Percentiles rank a stretch among this genome's conserved stretches.
phyloP scores from a whole-genome alignment of 2,329 filamentous ascomycete genomes.

The Nemania sp. region DNA sequence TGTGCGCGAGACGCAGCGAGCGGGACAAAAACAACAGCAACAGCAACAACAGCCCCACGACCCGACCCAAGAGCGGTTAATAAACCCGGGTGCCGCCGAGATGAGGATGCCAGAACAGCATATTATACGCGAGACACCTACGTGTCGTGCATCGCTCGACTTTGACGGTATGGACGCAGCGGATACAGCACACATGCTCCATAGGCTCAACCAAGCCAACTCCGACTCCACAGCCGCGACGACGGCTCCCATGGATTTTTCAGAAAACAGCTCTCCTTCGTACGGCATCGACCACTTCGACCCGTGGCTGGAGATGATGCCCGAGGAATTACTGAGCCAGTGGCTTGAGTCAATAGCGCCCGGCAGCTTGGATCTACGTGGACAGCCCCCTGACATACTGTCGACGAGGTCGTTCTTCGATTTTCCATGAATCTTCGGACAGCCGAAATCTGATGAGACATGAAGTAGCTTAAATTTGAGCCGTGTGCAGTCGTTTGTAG shows the following conservation, averaged over 20 bases:
- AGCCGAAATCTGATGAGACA: too few relatives aligned
- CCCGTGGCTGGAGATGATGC: slow-evolving; percentile 20
- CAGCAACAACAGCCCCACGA: slow-evolving; percentile 1
- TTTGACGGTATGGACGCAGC: background rate
- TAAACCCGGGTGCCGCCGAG: background rate
- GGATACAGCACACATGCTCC: background rate
- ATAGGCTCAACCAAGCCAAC: background rate
- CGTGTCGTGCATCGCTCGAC: background rate
- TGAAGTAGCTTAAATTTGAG: too few relatives aligned
- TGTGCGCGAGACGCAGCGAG: slow-evolving; percentile 19
- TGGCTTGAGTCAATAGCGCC: slow-evolving; percentile 15
- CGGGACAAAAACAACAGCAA: background rate
- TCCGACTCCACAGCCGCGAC: background rate
- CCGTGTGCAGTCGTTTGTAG: too few relatives aligned
- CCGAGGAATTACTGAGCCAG: slow-evolving; percentile 15
- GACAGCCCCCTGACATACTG: background rate
- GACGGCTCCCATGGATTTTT: background rate
- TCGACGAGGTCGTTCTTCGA: slow-evolving; percentile 7
- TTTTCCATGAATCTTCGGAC: too few relatives aligned
- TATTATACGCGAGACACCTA: slow-evolving; percentile 1
- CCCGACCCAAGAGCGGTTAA: background rate
- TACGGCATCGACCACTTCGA: slow-evolving; percentile 14
- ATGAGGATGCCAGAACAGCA: slow-evolving; percentile 4
- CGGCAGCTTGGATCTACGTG: background rate
- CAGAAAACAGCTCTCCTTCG: background rate